Conservation (phyloP, 768 basidiomycete genomes). For the Paxillus rubicundulus region DNA sequence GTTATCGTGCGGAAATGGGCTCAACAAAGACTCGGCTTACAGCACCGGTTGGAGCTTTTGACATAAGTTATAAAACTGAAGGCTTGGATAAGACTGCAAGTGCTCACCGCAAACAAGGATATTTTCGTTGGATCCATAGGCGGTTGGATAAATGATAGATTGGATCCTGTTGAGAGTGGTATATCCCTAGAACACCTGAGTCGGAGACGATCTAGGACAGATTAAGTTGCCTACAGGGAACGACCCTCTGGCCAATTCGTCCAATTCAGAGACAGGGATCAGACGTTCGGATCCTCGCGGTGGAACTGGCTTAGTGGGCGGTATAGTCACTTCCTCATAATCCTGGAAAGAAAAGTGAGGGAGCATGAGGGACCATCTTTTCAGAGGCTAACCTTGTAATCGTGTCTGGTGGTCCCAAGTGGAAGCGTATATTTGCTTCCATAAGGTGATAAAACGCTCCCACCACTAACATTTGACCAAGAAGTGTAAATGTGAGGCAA, state of each 20-base stretch:
- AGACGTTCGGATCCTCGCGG: constrained; percentile 68
- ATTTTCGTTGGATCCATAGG: constrained; percentile 95
- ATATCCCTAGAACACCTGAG: constrained; percentile 61
- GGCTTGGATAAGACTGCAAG: neutral
- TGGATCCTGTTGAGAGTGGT: constrained; percentile 88
- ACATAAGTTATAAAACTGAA: neutral
- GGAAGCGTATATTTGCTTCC: constrained; percentile 83
- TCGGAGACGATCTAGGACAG: neutral
- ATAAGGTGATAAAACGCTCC: constrained; percentile 58
- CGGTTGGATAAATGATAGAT: constrained; percentile 90
- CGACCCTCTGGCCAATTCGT: constrained; percentile 72
- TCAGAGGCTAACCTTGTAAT: constrained; percentile 54
- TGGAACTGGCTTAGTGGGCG: constrained; percentile 78
- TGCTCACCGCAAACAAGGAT: constrained; percentile 61
- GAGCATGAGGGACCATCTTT: neutral
- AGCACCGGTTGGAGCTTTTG: constrained; percentile 92
- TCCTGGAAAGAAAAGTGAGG: constrained; percentile 45
- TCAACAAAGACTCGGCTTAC: constrained; percentile 46
- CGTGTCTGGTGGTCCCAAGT: constrained; percentile 68
- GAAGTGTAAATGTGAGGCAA: constrained; percentile 91
- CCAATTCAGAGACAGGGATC: constrained; percentile 69
- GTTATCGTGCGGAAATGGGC: constrained; percentile 3
- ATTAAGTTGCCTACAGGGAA: constrained; percentile 63
- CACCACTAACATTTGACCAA: constrained; percentile 52
- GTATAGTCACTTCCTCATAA: constrained; percentile 87